Conservation (phyloP, 2,329 filamentous ascomycete species). For the Zymoseptoria passerinii region DNA sequence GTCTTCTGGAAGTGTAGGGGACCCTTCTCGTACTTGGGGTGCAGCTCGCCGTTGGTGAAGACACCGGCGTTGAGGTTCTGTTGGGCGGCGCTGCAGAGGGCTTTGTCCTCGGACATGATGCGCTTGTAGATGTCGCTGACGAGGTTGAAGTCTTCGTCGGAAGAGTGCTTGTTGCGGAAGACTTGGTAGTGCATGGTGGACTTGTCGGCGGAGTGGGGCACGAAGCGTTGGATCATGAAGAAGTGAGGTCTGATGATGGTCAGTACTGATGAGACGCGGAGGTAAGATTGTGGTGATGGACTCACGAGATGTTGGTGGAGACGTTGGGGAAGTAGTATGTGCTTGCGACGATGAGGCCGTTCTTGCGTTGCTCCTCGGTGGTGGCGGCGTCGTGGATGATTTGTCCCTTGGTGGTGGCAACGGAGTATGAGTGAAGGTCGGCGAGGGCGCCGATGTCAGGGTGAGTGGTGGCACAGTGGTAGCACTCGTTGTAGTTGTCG, state of each 20-base stretch:
- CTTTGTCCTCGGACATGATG: constrained; percentile 58
- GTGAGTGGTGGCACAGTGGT: constrained; percentile 54
- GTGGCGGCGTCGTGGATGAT: constrained; percentile 43
- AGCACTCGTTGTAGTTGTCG: constrained; percentile 61
- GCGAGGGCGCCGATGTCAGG: constrained; percentile 51
- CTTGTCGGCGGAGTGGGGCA: constrained; percentile 45
- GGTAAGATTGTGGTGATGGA: constrained; percentile 3
- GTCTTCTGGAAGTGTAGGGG: constrained; percentile 49
- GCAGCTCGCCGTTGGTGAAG: constrained; percentile 55
- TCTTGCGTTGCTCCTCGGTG: constrained; percentile 41
- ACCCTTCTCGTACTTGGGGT: constrained; percentile 52
- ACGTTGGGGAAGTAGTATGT: constrained; percentile 47
- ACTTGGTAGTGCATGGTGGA: constrained; percentile 56
- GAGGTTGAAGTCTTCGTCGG: constrained; percentile 49
- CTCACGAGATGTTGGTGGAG: constrained; percentile 45
- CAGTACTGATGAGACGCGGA: background rate
- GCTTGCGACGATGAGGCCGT: constrained; percentile 39
- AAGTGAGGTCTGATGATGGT: constrained; percentile 45
- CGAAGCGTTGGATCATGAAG: constrained; percentile 56
- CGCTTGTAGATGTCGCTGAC: constrained; percentile 55
- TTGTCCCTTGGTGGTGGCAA: constrained; percentile 41
- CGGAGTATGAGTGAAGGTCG: constrained; percentile 48
- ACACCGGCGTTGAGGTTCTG: constrained; percentile 54
- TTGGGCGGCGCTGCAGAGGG: constrained; percentile 52
- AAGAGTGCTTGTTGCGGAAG: constrained; percentile 52